A percentile compares a stretch with the other conserved stretches of the same genome.
Conservation (phyloP, 805 yeast genomes). For the Saccharomyces mikatae region DNA sequence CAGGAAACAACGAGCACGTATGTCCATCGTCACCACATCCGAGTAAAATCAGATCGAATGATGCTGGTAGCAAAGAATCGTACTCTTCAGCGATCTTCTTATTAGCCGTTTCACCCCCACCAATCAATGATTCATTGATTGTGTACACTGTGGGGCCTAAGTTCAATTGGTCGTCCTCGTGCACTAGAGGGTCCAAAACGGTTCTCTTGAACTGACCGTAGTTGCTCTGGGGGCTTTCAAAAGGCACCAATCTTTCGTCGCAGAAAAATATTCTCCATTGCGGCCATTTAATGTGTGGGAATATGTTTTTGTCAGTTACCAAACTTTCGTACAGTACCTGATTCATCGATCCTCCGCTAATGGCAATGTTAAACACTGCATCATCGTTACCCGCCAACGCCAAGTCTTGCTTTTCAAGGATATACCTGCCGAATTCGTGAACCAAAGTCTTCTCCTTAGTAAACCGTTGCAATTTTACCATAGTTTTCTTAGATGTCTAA, state of each 20-base stretch:
- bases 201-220: slow-evolving; percentile 63
- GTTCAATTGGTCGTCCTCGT: slow-evolving; percentile 32
- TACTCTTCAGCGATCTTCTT: slow-evolving; percentile 56
- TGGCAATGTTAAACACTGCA: slow-evolving; percentile 57
- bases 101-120: slow-evolving; percentile 43
- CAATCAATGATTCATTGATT: slow-evolving; percentile 53
- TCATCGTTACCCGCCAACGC: slow-evolving; percentile 36
- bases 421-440: slow-evolving; percentile 50
- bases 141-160: slow-evolving; percentile 52
- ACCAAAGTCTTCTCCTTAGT: slow-evolving; percentile 53
- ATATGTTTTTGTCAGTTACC: slow-evolving; percentile 43
- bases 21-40: slow-evolving; percentile 95
- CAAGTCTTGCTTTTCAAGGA: slow-evolving; percentile 51
- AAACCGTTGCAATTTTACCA: slow-evolving; percentile 33
- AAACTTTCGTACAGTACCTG: slow-evolving; percentile 57
- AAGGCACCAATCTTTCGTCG: slow-evolving; percentile 81
- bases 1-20: slow-evolving; percentile 85
- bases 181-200: slow-evolving; percentile 44
- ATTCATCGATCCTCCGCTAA: slow-evolving; percentile 84
- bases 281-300: slow-evolving; percentile 47
- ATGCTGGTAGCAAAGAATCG: slow-evolving; percentile 43
- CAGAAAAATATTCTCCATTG: slow-evolving; percentile 77
- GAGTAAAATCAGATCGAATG: slow-evolving; percentile 56
- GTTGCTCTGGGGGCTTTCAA: slow-evolving; percentile 74
- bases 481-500: slow-evolving; percentile 1